Conservation (phyloP, 495 filamentous ascomycete genomes). For the Xylaria telfairii region DNA sequence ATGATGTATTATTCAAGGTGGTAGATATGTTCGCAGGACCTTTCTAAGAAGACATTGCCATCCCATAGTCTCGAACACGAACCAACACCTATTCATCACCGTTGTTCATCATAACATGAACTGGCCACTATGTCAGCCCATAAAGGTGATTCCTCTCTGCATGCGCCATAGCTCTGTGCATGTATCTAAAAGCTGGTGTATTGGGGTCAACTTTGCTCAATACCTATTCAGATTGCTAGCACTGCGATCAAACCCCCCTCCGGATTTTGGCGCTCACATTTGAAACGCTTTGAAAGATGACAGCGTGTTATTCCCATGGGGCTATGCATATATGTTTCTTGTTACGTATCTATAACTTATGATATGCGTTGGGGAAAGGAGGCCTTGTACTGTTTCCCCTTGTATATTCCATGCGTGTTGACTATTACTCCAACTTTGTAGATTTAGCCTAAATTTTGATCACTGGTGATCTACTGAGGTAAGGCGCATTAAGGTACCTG, state of each 20-base stretch:
- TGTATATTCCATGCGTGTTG: neutral
- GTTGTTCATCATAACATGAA: neutral
- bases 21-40: neutral
- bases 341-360: no score
- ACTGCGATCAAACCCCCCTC: neutral
- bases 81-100: neutral
- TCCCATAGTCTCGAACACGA: neutral
- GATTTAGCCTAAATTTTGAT: slow-evolving; percentile 16
- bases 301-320: neutral
- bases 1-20: neutral
- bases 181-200: neutral
- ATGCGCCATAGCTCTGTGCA: neutral
- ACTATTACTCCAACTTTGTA: slow-evolving; percentile 1
- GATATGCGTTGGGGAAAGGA: neutral
- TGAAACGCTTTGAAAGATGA: no score
- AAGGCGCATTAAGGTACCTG: neutral
- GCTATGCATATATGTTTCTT: no score
- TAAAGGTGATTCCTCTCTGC: neutral
- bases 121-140: neutral
- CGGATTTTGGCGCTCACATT: no score
- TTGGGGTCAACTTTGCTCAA: neutral
- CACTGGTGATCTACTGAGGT: neutral
- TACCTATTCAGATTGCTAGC: neutral
- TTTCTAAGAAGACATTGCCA: neutral
- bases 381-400: neutral